Evolutionary conservation across 306 rosid genomes (phyloP).

Genomic region (Amphicarpaea edgeworthii): DNA sequence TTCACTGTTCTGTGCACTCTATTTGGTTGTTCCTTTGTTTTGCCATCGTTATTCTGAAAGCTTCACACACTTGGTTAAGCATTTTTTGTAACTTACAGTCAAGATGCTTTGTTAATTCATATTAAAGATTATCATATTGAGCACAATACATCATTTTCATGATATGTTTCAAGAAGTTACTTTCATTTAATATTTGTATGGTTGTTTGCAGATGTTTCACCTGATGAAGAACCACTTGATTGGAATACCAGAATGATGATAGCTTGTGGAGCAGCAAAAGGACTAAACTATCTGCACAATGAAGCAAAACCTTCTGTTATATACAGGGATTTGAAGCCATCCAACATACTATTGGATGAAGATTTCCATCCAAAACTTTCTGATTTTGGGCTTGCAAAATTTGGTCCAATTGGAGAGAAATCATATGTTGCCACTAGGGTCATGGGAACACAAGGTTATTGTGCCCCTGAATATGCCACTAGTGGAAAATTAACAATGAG

Average conservation of each 20-base stretch:
- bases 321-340: slow-evolving; percentile 71
- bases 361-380: slow-evolving; percentile 68
- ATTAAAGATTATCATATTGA: neutral
- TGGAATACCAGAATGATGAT: slow-evolving; percentile 79
- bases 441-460: slow-evolving; percentile 83
- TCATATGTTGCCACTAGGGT: slow-evolving; percentile 76
- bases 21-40: neutral
- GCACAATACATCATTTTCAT: neutral
- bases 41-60: neutral
- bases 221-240: slow-evolving; percentile 54
- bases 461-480: slow-evolving; percentile 79
- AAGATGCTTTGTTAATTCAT: neutral
- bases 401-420: slow-evolving; percentile 71
- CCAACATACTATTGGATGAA: slow-evolving; percentile 67
- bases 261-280: slow-evolving; percentile 76
- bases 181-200: slow-evolving; percentile 1
- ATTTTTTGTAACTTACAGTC: neutral
- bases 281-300: slow-evolving; percentile 71
- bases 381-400: slow-evolving; percentile 82
- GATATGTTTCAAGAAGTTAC: slow-evolving; percentile 1
- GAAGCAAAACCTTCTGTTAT: slow-evolving; percentile 70
- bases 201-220: slow-evolving; percentile 49
- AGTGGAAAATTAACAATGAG: slow-evolving; percentile 69
- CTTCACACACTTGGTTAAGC: neutral
- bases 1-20: neutral